Evolutionary conservation across 495 filamentous ascomycete genomes (phyloP).

Genomic region (Chaetomium tenue): DNA sequence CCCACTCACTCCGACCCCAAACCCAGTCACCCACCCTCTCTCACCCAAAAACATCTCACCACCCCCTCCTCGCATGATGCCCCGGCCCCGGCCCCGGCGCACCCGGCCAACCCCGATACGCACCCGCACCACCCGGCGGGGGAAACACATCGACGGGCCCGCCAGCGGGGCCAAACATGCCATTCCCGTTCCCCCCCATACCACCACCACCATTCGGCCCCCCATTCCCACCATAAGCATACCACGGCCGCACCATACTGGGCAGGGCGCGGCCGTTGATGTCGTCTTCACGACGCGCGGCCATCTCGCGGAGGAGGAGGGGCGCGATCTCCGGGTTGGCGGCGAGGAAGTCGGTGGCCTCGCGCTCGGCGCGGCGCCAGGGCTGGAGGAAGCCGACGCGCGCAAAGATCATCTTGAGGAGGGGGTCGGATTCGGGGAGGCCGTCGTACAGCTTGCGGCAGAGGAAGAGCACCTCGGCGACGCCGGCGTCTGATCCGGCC

Average conservation of each 20-base stretch:
- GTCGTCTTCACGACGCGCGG: slow-evolving; percentile 43
- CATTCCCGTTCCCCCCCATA: background rate
- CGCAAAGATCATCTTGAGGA: slow-evolving; percentile 48
- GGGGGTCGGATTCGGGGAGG: slow-evolving; percentile 38
- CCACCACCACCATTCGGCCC: background rate
- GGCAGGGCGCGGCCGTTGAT: slow-evolving; percentile 34
- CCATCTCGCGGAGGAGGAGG: slow-evolving; percentile 45
- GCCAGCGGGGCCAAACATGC: too few species aligned
- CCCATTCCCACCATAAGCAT: background rate
- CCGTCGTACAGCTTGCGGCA: slow-evolving; percentile 44
- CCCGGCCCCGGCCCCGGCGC: too few species aligned
- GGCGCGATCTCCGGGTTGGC: slow-evolving; percentile 43
- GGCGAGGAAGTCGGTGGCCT: slow-evolving; percentile 37
- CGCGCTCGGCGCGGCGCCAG: slow-evolving; percentile 37
- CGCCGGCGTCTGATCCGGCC: slow-evolving; percentile 43
- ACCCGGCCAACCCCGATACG: background rate
- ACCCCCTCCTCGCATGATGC: background rate
- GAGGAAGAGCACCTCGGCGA: slow-evolving; percentile 38
- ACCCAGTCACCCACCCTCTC: background rate
- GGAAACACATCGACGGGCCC: background rate
- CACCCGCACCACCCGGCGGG: too few species aligned
- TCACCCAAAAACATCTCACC: too few species aligned
- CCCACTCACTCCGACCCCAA: too few species aligned
- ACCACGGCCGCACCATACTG: slow-evolving; percentile 41
- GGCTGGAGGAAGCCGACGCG: slow-evolving; percentile 47